Evolutionary conservation across 768 basidiomycete genomes (phyloP), one percentile per base, ranked within the genome.

Genomic region (Termitomyces sp.): DNA sequence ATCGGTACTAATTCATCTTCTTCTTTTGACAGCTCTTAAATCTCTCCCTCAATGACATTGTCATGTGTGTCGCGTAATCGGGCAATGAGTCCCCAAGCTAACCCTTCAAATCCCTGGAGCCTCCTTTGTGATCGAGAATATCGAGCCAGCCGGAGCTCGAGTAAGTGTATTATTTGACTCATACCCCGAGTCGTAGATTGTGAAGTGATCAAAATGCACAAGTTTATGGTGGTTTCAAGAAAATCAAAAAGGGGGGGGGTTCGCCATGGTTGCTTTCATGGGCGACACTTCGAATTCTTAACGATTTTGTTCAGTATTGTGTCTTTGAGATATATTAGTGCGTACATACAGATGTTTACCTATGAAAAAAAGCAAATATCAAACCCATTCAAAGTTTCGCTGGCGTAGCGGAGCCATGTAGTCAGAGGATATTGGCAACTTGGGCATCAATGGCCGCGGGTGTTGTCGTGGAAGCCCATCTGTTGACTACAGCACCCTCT

Each of bases 381-480:
- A 32, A 55, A 17, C 11, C 14, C 54, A 31, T 10, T 56, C 54
- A 56, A 12, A 64, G 56, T 47, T 61, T 63, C 17, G 53, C 47
- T 20, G 20, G 11, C 32, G 12, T 6, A 17, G 56, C n/a, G 1
- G 49, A 10, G 17, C 48, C 56, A 46, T 64, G 25, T 20, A 67
- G 65, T 67, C 66, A 78, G 53, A 91, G 66, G 57, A 89, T 77
- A 72, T 87, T 88, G 60, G 83, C 83, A 46, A 94, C 76, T 59
- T 85, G 85, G 46, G 72, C 72, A 50, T 85, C 88, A 60, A 94
- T 84, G 12, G 80, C 76, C 17, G 81, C 77, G 31, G 90, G 89
- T 3, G 86, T 81, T 2, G 89, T 92, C 14, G 87, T 90, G 17
- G 88, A 88, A 5, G 87, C 86, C 88, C 90, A 93, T 59, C 83